Evolutionary conservation across 2,329 filamentous ascomycete species (phyloP).

Genomic region (Colletotrichum sublineola): DNA sequence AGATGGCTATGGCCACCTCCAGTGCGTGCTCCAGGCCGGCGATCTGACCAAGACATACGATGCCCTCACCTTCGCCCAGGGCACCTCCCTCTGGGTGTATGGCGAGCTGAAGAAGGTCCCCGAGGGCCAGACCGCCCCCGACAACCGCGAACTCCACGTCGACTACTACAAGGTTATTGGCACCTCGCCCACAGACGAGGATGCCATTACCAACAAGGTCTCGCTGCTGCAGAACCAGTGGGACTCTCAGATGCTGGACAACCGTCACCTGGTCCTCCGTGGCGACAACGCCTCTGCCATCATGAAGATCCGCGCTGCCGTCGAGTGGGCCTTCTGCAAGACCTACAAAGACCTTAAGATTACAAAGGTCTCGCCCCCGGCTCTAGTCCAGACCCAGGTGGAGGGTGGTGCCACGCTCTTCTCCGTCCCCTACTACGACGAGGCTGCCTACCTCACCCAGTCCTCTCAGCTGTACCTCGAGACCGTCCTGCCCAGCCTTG

Average conservation of each 20-base stretch:
- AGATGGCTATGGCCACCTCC: slow-evolving; percentile 87
- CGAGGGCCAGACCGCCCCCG: slow-evolving; percentile 81
- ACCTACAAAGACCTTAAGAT: slow-evolving; percentile 82
- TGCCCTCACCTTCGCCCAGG: slow-evolving; percentile 84
- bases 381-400: slow-evolving; percentile 94
- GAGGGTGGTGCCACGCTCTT: slow-evolving; percentile 95
- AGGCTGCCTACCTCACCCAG: slow-evolving; percentile 94
- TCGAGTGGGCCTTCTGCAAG: slow-evolving; percentile 84
- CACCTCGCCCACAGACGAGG: slow-evolving; percentile 85
- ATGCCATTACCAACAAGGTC: slow-evolving; percentile 88
- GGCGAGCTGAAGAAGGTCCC: slow-evolving; percentile 89
- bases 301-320: slow-evolving; percentile 86
- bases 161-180: slow-evolving; percentile 89
- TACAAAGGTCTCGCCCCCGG: slow-evolving; percentile 88
- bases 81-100: slow-evolving; percentile 87
- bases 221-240: slow-evolving; percentile 61
- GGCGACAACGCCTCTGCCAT: slow-evolving; percentile 87
- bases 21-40: slow-evolving; percentile 83
- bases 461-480: slow-evolving; percentile 98
- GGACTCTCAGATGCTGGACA: slow-evolving; percentile 79
- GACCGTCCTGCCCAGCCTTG: slow-evolving; percentile 89
- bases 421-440: slow-evolving; percentile 88
- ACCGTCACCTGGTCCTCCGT: slow-evolving; percentile 86
- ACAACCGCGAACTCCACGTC: slow-evolving; percentile 88
- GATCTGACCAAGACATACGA: slow-evolving; percentile 93